Percentiles rank a stretch among this genome's conserved stretches.
phyloP scores from a whole-genome alignment of 768 basidiomycete genomes.

The Lactarius sp. region DNA sequence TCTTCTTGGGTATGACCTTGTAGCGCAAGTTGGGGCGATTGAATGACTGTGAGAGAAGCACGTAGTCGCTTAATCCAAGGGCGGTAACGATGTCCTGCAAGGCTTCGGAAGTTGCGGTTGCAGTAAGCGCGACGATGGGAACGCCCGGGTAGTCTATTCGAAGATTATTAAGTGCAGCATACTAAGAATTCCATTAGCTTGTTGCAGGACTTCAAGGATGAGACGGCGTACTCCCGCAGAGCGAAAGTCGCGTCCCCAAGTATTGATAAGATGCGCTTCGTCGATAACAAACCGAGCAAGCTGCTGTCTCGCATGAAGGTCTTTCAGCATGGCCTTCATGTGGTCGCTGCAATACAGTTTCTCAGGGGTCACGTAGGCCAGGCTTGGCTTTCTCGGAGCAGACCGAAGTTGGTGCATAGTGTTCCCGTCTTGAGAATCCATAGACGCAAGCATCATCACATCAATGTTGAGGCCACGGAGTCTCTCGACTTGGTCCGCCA shows the following conservation, averaged over 20 bases:
- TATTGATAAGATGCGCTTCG: slow-evolving; percentile 92
- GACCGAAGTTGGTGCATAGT: slow-evolving; percentile 43
- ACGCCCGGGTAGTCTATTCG: slow-evolving; percentile 70
- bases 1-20: slow-evolving; percentile 47
- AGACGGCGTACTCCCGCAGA: slow-evolving; percentile 31
- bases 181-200: slow-evolving; percentile 31
- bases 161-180: slow-evolving; percentile 38
- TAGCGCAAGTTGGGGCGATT: slow-evolving; percentile 93
- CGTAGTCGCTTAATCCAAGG: slow-evolving; percentile 55
- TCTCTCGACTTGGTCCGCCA: slow-evolving; percentile 80
- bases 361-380: slow-evolving; percentile 92
- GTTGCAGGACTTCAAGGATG: neutral
- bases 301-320: slow-evolving; percentile 50
- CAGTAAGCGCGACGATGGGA: slow-evolving; percentile 95
- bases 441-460: slow-evolving; percentile 44
- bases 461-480: slow-evolving; percentile 61
- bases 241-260: slow-evolving; percentile 94
- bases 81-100: slow-evolving; percentile 72
- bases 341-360: slow-evolving; percentile 60
- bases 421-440: slow-evolving; percentile 32
- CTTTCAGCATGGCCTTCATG: slow-evolving; percentile 51
- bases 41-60: slow-evolving; percentile 75
- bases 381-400: slow-evolving; percentile 46
- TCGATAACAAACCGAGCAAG: slow-evolving; percentile 92
- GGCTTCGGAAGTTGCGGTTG: slow-evolving; percentile 80